Evolutionary conservation across 192 early-diverging fungal species (phyloP).

Genomic region (Rhizophagus sp.): DNA sequence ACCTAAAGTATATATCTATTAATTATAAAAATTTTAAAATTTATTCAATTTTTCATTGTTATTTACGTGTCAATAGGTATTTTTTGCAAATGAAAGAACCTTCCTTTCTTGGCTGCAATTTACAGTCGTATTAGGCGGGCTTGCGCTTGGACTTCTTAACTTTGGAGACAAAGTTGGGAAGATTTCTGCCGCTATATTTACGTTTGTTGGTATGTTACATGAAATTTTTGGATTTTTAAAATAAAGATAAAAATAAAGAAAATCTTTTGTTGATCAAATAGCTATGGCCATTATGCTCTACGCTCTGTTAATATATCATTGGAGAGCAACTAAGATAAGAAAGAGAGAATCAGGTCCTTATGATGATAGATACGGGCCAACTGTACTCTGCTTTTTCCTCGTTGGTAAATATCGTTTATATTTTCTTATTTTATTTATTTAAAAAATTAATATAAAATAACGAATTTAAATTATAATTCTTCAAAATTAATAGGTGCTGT

Average conservation of each 20-base stretch:
- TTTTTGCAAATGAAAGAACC: constrained; percentile 94
- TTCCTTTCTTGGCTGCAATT: constrained; percentile 91
- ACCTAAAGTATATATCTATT: constrained; percentile 60
- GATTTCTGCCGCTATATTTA: constrained; percentile 57
- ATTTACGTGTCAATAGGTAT: constrained; percentile 42
- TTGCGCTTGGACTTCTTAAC: constrained; percentile 79
- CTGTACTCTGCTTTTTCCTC: constrained; percentile 66
- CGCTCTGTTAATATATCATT: constrained; percentile 73
- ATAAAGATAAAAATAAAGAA: not conserved
- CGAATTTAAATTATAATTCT: no score
- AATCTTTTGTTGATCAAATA: constrained; percentile 8
- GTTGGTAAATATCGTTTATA: constrained; percentile 34
- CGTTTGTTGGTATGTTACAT: constrained; percentile 41
- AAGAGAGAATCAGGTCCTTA: constrained; percentile 70
- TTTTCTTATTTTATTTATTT: not conserved
- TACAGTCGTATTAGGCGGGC: constrained; percentile 71
- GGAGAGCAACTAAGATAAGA: constrained; percentile 69
- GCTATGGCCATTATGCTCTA: constrained; percentile 79
- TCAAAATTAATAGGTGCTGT: no score
- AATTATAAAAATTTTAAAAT: not conserved
- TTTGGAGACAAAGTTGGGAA: constrained; percentile 74
- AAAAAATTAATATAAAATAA: no score
- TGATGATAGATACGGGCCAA: constrained; percentile 75
- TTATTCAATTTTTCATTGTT: not conserved
- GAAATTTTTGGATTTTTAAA: not conserved